phyloP scores from a whole-genome alignment of 164 flowering plant species.

The Magnolia officinalis region DNA sequence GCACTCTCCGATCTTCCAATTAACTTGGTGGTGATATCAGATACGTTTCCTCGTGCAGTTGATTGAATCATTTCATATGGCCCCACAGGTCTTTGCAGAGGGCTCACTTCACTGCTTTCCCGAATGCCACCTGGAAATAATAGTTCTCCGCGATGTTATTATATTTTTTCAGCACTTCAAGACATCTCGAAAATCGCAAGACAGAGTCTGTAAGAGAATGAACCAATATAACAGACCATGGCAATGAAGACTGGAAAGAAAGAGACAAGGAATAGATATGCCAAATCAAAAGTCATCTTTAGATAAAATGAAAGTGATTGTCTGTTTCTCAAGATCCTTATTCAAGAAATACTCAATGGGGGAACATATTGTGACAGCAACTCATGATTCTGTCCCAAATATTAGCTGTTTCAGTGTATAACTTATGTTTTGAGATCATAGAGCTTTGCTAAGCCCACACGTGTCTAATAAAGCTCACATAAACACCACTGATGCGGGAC shows the following conservation, averaged over 20 bases:
- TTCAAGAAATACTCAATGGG: too few relatives aligned
- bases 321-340: too few relatives aligned
- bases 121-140: conserved; percentile 31
- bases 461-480: too few relatives aligned
- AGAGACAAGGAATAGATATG: background rate
- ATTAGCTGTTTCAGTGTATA: too few relatives aligned
- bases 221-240: background rate
- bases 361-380: too few relatives aligned
- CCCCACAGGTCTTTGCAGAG: conserved; percentile 13
- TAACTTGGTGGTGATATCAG: background rate
- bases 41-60: background rate
- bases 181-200: background rate
- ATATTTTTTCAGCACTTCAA: background rate
- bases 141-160: background rate
- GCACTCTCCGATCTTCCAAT: conserved; percentile 1
- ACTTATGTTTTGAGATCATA: too few relatives aligned
- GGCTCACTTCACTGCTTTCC: conserved; percentile 21
- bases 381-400: too few relatives aligned
- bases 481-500: too few relatives aligned
- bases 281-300: too few relatives aligned
- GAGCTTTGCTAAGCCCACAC: too few relatives aligned
- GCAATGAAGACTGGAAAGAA: background rate
- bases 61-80: background rate
- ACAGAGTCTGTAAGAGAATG: background rate
- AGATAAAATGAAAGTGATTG: too few relatives aligned